A percentile compares a stretch with the other conserved stretches of the same genome.
These are phyloP conservation scores for Ramaria sp. DNA, from an alignment of 768 basidiomycete species.

Conservation along the genomic window DNA sequence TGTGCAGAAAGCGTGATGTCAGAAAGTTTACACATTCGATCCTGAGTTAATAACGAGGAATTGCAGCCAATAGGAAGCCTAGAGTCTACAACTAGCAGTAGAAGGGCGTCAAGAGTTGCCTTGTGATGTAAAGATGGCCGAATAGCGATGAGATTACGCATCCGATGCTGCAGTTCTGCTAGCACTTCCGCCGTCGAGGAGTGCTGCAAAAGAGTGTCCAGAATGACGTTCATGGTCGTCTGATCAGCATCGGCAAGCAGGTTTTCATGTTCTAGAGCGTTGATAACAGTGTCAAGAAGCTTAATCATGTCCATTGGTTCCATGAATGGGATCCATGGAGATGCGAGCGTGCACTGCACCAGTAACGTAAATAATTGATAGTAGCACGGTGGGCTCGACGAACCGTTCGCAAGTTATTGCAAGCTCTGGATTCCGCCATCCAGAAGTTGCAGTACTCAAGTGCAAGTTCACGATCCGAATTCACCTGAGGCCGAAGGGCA, in stretches of 20 bases:
- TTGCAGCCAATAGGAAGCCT: constrained; percentile 21
- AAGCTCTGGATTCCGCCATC: constrained; percentile 15
- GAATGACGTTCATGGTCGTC: not conserved
- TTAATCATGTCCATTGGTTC: constrained; percentile 28
- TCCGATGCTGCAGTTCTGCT: not conserved
- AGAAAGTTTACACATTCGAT: constrained; percentile 6
- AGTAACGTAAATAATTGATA: constrained; percentile 10
- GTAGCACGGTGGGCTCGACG: constrained; percentile 7
- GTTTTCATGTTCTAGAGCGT: not conserved
- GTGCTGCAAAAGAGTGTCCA: not conserved
- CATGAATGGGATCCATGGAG: constrained; percentile 52
- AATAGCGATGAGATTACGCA: not conserved
- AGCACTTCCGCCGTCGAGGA: not conserved
- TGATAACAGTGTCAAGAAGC: constrained; percentile 30
- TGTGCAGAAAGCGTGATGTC: constrained; percentile 1
- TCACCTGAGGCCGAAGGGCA: constrained; percentile 25
- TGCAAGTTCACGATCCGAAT: constrained; percentile 29
- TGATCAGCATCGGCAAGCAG: not conserved
- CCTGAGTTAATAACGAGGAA: constrained; percentile 13
- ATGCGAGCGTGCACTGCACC: not conserved
- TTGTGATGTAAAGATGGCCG: not conserved
- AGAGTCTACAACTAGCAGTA: constrained; percentile 31
- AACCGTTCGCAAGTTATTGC: constrained; percentile 11
- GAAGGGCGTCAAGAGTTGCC: constrained; percentile 31
- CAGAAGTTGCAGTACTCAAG: constrained; percentile 34